Percentiles rank a stretch among this genome's conserved stretches.
Conservation (phyloP, 2,329 filamentous ascomycete genomes). For the Calonectria ilicicola region DNA sequence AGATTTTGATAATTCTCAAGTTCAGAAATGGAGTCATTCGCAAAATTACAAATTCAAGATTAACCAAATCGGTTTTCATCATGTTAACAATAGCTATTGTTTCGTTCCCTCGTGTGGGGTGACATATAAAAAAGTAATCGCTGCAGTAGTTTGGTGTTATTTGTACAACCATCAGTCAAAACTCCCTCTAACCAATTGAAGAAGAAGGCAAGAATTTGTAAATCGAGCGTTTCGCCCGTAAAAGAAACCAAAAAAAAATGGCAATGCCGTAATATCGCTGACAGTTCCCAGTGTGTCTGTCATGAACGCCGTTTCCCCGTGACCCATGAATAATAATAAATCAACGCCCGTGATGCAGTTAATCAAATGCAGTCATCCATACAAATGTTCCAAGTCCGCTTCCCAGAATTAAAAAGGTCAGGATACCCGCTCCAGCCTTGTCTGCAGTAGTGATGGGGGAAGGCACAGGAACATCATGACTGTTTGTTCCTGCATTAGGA, state of each 20-base stretch:
- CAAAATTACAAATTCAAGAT: too few relatives aligned
- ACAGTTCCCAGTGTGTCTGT: not conserved
- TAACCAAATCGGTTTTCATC: not conserved
- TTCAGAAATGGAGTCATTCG: not conserved
- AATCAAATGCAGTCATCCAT: conserved; percentile 61
- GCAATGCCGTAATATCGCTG: not conserved
- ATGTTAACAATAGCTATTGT: not conserved
- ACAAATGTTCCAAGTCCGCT: conserved; percentile 58
- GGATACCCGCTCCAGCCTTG: conserved; percentile 60
- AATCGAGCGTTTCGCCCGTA: not conserved
- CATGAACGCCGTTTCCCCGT: not conserved
- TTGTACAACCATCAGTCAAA: not conserved
- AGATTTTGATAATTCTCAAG: not conserved
- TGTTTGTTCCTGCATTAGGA: conserved; percentile 51
- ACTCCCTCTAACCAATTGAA: not conserved
- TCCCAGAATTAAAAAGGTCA: conserved; percentile 59
- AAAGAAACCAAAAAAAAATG: not conserved
- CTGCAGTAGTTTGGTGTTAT: not conserved
- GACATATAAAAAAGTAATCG: not conserved
- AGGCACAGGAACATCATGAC: conserved; percentile 46
- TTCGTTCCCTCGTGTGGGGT: not conserved
- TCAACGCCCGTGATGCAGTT: not conserved
- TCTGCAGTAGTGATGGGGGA: conserved; percentile 57
- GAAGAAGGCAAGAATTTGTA: not conserved
- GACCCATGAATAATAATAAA: conserved; percentile 1